Evolutionary conservation across 192 early-diverging fungal genomes (phyloP), one percentile per base, ranked within the genome.

Genomic region (Backusella morwellensis): DNA sequence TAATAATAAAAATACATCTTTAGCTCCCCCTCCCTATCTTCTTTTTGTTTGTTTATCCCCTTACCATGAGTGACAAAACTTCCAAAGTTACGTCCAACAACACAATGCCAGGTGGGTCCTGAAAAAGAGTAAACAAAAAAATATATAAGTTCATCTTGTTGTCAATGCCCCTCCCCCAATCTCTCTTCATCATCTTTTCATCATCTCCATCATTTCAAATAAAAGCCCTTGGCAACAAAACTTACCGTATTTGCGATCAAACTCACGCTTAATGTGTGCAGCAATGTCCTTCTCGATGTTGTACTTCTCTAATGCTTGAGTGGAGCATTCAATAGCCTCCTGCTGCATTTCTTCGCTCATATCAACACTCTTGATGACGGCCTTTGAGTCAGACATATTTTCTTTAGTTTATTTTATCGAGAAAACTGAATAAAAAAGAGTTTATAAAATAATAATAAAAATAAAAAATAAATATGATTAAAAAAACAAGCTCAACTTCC

Each of bases 51-150:
- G 19, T 54, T 54, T 21, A 8, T 54, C 52, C 7, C 14, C 83
- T 83, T 87, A 90, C 89, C 98, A 77, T 99, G 97, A 34, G 98
- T 98, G 19, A 98, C 98, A 78, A 96, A 98, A 41, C 96, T 97
- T 47, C 97, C 98, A 95, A 98, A 99, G 91, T 97, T 98, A 75
- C 97, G 90, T 70, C 98, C 98, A 50, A 99, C 98, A 70, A 99
- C 95, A 78, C 95, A 96, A 82, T 99, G 98, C 97, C 98, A 99
- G 70, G 97, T 97, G 15, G 94, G 91, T 80, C 97, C 80, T 82
- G 63, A 35, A 75, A 56, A 63, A 72, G 21, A 12, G 36, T 38
- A 38, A 38, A 38, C 36, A 38, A 66, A 66, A 40, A 34, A 35
- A 23, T 15, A 15, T 44, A 38, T 15, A 26, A 59, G 38, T 26